Conservation (phyloP, 2,329 filamentous ascomycete genomes). For the Nothophaeocryptopus gaeumannii region DNA sequence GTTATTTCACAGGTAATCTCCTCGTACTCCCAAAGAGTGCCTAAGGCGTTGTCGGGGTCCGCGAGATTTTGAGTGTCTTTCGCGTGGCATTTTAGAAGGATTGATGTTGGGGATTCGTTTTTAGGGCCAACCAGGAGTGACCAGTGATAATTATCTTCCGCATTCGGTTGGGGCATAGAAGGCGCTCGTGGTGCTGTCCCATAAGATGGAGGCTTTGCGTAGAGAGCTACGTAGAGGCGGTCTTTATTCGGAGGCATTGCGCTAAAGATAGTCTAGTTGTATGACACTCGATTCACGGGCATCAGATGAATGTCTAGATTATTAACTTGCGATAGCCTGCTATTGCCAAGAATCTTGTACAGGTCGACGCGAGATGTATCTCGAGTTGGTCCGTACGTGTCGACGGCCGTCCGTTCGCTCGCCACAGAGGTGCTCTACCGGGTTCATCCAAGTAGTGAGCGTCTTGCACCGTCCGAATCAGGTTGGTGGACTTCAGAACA, state of each 20-base stretch:
- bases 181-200: background rate
- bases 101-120: slow-evolving; percentile 6
- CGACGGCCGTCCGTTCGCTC: too few species aligned
- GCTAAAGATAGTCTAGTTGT: too few species aligned
- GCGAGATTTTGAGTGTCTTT: slow-evolving; percentile 2
- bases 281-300: too few species aligned
- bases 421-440: too few species aligned
- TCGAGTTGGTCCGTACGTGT: too few species aligned
- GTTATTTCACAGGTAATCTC: slow-evolving; percentile 6
- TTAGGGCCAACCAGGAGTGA: slow-evolving; percentile 5
- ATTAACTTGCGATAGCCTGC: too few species aligned
- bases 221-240: slow-evolving; percentile 6
- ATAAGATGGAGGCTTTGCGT: background rate
- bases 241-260: slow-evolving; percentile 10
- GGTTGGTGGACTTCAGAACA: too few species aligned
- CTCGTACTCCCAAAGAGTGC: background rate
- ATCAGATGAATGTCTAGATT: too few species aligned
- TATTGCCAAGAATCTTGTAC: too few species aligned
- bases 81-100: slow-evolving; percentile 7
- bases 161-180: slow-evolving; percentile 1
- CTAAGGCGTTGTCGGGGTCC: slow-evolving; percentile 3
- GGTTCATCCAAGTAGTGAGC: too few species aligned
- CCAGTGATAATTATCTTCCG: slow-evolving; percentile 10
- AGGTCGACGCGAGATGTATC: too few species aligned
- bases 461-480: too few species aligned